Conservation (phyloP, 2,329 filamentous ascomycete genomes). For the Alternaria arborescens region DNA sequence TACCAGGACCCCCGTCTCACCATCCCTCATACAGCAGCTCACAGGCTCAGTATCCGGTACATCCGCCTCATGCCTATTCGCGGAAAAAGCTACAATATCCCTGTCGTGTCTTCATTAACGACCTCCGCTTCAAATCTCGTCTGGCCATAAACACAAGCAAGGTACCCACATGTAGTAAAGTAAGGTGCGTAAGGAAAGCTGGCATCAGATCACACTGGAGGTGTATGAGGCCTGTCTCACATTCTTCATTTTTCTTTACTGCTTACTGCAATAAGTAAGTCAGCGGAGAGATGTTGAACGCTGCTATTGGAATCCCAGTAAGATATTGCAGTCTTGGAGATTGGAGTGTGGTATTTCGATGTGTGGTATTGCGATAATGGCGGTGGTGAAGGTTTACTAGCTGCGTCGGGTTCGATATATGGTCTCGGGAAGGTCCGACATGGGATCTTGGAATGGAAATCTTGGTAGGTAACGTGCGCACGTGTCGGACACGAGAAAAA, state of each 20-base stretch:
- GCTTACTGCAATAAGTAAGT: slow-evolving; percentile 24
- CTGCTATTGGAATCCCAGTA: slow-evolving; percentile 35
- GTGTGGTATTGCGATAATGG: slow-evolving; percentile 6
- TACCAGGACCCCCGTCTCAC: slow-evolving; percentile 15
- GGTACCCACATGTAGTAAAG: slow-evolving; percentile 4
- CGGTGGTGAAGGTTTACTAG: slow-evolving; percentile 10
- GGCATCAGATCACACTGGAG: slow-evolving; percentile 15
- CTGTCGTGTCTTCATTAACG: neutral
- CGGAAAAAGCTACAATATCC: slow-evolving; percentile 11
- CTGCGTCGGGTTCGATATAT: neutral
- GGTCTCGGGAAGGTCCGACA: neutral
- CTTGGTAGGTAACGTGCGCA: neutral
- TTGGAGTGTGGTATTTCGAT: neutral
- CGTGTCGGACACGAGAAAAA: neutral
- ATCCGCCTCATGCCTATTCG: slow-evolving; percentile 16
- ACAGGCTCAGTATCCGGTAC: neutral
- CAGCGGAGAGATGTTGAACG: slow-evolving; percentile 19
- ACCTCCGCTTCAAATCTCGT: slow-evolving; percentile 8
- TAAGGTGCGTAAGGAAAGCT: slow-evolving; percentile 6
- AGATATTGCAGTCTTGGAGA: slow-evolving; percentile 22
- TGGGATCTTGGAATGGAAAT: neutral
- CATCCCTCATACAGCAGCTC: slow-evolving; percentile 3
- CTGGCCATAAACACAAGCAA: neutral
- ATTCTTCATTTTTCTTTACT: slow-evolving; percentile 12
- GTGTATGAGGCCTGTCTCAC: slow-evolving; percentile 15